Evolutionary conservation across 2,329 filamentous ascomycete genomes (phyloP), one percentile per base, ranked within the genome.

Genomic region (Monosporascus sp.): DNA sequence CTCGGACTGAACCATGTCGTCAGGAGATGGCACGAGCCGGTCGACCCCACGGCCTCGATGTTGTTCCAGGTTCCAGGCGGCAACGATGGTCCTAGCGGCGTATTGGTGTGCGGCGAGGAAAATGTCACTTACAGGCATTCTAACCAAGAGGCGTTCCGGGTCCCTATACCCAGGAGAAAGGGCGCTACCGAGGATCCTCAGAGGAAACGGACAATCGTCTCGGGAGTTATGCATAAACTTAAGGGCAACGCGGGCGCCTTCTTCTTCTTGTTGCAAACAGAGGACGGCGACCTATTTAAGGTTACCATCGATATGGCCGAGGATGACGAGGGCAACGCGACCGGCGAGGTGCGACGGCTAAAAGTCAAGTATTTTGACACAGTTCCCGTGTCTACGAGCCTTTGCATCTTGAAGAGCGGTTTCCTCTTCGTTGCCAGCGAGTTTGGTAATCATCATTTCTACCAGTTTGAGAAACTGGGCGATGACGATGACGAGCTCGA

Each of bases 321-420:
- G 61, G 89, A 96, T 62, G 82, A 87, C 1, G 82, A 88, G 47
- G 90, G 88, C 14, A 86, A 90, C 55, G 77, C 86, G 1, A 93
- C 89, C 1, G 88, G 88, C 31, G 89, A 94, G 65, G 92, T 97
- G 2, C 83, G 82, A 63, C 81, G 86, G 54, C 76, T 99, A 54
- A 94, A 90, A 70, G 89, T 99, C 72, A 97, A 97, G 70, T 99
- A 97, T 71, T 99, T 97, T 63, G 94, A 99, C 65, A 99, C 94
- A 0, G 88, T 97, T 3, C 93, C 95, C 0, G 79, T 96, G 38
- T 90, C 92, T 0, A 86, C 89, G 0, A 95, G 83, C 66, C 80
- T 99, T 45, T 90, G 91, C 68, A 96, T 99, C 60, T 73, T 99
- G 60, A 96, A 96, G 73, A 96, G 91, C 60, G 95, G 94, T 27